Conservation (phyloP, 257 asterid species). For the Osmanthus fragrans region DNA sequence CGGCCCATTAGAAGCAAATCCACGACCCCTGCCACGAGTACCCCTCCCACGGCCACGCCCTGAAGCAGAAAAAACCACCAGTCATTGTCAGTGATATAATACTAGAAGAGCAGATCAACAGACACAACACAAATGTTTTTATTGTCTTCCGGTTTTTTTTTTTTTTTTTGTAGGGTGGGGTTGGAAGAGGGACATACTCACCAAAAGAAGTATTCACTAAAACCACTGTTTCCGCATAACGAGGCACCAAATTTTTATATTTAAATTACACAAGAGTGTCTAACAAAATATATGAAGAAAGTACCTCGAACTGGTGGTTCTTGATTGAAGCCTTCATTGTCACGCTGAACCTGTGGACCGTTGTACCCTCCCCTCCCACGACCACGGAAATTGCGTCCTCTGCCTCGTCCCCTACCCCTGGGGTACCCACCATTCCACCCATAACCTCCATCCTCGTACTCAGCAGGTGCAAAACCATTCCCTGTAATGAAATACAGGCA, state of each 20-base stretch:
- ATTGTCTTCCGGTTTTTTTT: background rate
- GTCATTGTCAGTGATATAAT: background rate
- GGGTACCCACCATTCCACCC: constrained; percentile 43
- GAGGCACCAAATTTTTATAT: constrained; percentile 27
- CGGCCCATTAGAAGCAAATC: constrained; percentile 39
- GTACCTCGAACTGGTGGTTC: constrained; percentile 30
- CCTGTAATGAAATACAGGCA: constrained; percentile 26
- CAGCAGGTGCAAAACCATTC: constrained; percentile 33
- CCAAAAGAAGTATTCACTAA: background rate
- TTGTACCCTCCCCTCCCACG: constrained; percentile 53
- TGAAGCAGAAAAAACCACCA: constrained; percentile 13
- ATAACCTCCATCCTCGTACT: constrained; percentile 53
- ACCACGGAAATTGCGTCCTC: constrained; percentile 47
- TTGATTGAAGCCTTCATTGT: constrained; percentile 41
- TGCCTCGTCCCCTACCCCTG: constrained; percentile 53
- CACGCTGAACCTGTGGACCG: constrained; percentile 39
- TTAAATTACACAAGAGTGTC: background rate
- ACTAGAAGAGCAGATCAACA: background rate
- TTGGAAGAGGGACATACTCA: background rate
- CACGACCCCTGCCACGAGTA: constrained; percentile 47
- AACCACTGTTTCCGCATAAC: background rate
- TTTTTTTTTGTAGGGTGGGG: too few relatives aligned
- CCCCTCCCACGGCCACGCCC: constrained; percentile 55
- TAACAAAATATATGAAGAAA: background rate
- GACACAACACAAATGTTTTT: background rate